Base-by-base conservation (phyloP, 768 basidiomycete genomes). In the Lactarius sp. region DNA sequence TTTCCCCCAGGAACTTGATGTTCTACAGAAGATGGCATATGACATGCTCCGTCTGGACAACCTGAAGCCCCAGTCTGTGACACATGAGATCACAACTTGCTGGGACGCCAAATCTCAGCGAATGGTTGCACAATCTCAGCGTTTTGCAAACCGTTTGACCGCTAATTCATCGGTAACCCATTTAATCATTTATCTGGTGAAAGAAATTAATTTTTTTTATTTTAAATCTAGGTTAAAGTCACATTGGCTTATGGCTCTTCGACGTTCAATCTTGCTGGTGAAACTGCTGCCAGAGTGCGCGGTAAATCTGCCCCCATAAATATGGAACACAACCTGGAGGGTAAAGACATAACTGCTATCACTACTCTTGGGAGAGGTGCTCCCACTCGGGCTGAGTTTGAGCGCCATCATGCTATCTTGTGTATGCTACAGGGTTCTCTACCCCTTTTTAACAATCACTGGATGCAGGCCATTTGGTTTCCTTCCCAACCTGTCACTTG, bases 371-470 rank as follows among this genome's bases (percentile, higher is more conserved):
- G 86, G 0, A 79, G 77, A 39, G 85, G 81, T 46, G 79, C 75
- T 44, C 82, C 81, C 1, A 90, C 88, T 4, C 70, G 68, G 22
- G 86, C 89, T 33, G 87, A 89, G 64, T 72, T 73, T 4, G 75
- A 79, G 52, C 79, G 74, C 31, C 64, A 69, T 4, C 54, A 67
- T 10, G 49, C 71, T 14, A 65, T 79, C 9, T 71, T 79, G 2
- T 60, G 67, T 52, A 65, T 72, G 34, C 70, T 81, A 16, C 80
- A 80, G 57, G 77, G 77, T 5, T 52, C 36, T 5, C 59, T 70
- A 8, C 61, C 67, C 37, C 33, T 74, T 54, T 69, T 70, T 42
- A 64, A 76, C 27, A 77, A 71, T 47, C 75, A 77, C 54, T 80
- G 79, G 73, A 67, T 77, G 20, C 66, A 73, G 14, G 70, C 71